Base-by-base conservation (phyloP, 345 rosid species). In the Erodium maritimum region DNA sequence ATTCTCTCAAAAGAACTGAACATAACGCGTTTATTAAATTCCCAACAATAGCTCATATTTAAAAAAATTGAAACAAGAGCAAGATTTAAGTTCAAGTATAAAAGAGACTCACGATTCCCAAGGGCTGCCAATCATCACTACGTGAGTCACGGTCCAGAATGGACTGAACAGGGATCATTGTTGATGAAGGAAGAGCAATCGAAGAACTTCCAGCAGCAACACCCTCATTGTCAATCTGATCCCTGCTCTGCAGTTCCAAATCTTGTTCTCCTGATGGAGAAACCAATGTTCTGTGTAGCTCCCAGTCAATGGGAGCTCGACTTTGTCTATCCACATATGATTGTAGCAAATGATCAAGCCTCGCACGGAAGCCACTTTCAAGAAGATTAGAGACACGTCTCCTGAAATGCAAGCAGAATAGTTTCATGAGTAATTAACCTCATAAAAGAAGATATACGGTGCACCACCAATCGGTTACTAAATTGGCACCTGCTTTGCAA, bases 351-450 rank as follows among this genome's bases (percentile, higher is more conserved):
- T 81, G 96, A 67, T 88, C 85, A 61, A 91, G 99, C 67, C 82
- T 84, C 68, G 83, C 82, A 17, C 96, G 87, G 72, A 91, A 91
- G 67, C 87, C 83, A 74, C 96, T 91, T 20, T 52, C 83, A 56
- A 91, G 90, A 73, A 91, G 95, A 66, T 78, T 86, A 57, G 98
- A 88, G 51, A 91, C 99, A 54, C 96, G 83, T 79, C 99, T 82
- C 93, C 98, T 91, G 65, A 55, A 67, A 57, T 23, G 69, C 65
- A 61, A 58, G 67, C 62, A 24, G 59, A 54, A 17, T 53, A 58
- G 22, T 19, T 48, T 69, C 58, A 73, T 61, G 62, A 54, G 58
- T 52, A 17, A 56, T 18, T 60, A 21, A 54, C 19, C 48, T 42
- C 12, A 42, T 37, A 12, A 37, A 29, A 29, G 17, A 52, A 16